Base-by-base conservation (phyloP, 371 early-diverging fungal species). In the Mortierella sp. region DNA sequence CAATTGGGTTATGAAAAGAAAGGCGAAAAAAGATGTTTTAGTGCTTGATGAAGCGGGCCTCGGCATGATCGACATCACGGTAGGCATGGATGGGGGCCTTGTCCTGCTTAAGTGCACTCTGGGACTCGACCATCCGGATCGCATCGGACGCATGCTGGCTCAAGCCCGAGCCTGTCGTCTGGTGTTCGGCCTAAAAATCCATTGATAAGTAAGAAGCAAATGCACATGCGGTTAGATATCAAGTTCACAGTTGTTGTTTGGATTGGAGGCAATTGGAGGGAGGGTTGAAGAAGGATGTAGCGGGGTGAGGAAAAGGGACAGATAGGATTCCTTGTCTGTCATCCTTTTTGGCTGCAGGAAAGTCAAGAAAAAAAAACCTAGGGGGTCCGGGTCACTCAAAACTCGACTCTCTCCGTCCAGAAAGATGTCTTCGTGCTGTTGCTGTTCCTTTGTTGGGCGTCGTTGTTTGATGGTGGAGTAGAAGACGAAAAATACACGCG, bases 81-180 rank as follows among this genome's bases (percentile, higher is more conserved):
- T 74, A 74, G 63, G 73, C 53, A 31, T 77, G 83, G 41, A 83
- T 75, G 24, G 78, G 64, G 34, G 83, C 83, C 73, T 70, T 73
- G 75, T 83, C 83, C 63, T 83, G 83, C 76, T 78, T 83, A 41
- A 75, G 76, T 31, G 61, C 67, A 53, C 73, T 83, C 22, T 78
- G 83, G 19, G 83, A 83, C 44, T 78, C 83, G 34, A 83, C 69
- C 61, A 78, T 52, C 64, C 79, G 78, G 53, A 83, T 83, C 37
- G 83, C 83, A 45, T 83, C 83, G 47, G 78, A 83, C 39, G 83
- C 83, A 47, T 83, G 71, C 73, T 83, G 83, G 64, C 83, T 83
- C 75, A 82, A 43, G 37, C 73, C 67, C 19, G 71, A 47, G 41
- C 78, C 39, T 19, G 70, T 29, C 22, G 68, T 24, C 39, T 61